Evolutionary conservation across 1,284 basidiomycete species (phyloP).

Genomic region (Entoloma clypeatum): DNA sequence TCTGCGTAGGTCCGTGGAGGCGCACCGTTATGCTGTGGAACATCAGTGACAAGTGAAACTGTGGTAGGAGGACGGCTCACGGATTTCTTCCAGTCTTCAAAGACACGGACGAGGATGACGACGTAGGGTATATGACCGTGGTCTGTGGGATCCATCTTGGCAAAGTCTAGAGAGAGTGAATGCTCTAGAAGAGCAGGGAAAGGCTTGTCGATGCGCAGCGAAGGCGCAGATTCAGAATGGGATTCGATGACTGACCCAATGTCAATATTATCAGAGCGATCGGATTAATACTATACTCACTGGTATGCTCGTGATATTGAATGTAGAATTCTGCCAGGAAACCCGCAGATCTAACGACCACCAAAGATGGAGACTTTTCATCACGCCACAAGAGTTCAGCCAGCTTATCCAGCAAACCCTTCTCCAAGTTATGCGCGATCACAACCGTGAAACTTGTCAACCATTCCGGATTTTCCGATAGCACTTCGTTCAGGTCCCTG

Average conservation of each 20-base stretch:
- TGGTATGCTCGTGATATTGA: constrained; percentile 82
- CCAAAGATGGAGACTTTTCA: constrained; percentile 56
- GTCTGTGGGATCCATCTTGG: constrained; percentile 77
- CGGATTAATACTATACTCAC: constrained; percentile 42
- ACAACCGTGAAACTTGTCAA: constrained; percentile 70
- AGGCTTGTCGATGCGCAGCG: constrained; percentile 85
- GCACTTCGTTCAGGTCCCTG: constrained; percentile 51
- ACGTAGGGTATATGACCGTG: constrained; percentile 88
- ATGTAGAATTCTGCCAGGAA: constrained; percentile 87
- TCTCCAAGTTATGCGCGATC: constrained; percentile 78
- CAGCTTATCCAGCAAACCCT: constrained; percentile 52
- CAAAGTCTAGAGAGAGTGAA: constrained; percentile 69
- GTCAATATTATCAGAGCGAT: constrained; percentile 3
- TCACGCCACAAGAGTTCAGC: constrained; percentile 69
- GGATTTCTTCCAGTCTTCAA: constrained; percentile 75
- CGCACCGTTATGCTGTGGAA: constrained; percentile 55
- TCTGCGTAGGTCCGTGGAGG: constrained; percentile 66
- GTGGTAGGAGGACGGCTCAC: constrained; percentile 38
- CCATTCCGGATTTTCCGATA: constrained; percentile 51
- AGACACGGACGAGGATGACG: constrained; percentile 78
- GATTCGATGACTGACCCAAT: constrained; percentile 79
- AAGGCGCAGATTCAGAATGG: constrained; percentile 82
- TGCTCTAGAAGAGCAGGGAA: constrained; percentile 80
- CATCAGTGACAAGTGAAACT: neutral
- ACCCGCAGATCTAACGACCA: constrained; percentile 79